Base-by-base conservation (phyloP, 2,329 filamentous ascomycete genomes). In the Cytospora paraplurivora region DNA sequence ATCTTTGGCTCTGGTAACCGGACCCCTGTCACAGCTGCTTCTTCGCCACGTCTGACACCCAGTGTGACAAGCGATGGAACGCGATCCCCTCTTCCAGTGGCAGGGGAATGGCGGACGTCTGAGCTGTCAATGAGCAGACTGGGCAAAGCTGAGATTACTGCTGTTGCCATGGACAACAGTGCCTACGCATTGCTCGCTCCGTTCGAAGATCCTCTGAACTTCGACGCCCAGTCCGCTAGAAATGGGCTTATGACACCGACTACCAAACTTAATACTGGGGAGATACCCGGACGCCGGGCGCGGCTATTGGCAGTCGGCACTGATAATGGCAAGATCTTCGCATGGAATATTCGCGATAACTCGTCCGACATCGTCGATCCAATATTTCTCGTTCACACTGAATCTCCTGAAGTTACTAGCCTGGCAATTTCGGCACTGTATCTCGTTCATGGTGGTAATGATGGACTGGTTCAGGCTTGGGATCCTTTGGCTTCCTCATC, bases 391-490 rank as follows among this genome's bases (percentile, higher is more conserved):
- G 93, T 98, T 53, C 87, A 93, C 70, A 98, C 95, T 0, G 92
- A 96, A 53, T 98, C 94, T 0, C 93, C 94, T 0, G 85, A 92
- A 72, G 88, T 98, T 19, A 91, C 93, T 0, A 92, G 88, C 66
- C 76, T 99, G 17, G 95, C 90, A 7, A 75, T 97, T 54, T 92
- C 93, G 1, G 90, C 92, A 1, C 80, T 99, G 17, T 96, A 96
- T 72, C 78, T 99, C 17, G 90, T 98, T 7, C 92, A 97, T 73
- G 95, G 95, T 56, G 95, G 95, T 33, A 97, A 91, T 69, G 95
- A 99, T 76, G 94, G 95, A 0, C 84, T 98, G 3, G 94, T 97
- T 5, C 95, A 98, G 75, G 91, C 93, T 7, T 99, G 95, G 95
- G 95, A 99, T 77, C 91, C 91, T n/a, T 80, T 99, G 54, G 92